A percentile compares a stretch with the other conserved stretches of the same genome.
These are phyloP conservation scores for Urochloa ruziziensis DNA, from an alignment of 176 grass and related monocot genomes.

Conservation along the genomic window DNA sequence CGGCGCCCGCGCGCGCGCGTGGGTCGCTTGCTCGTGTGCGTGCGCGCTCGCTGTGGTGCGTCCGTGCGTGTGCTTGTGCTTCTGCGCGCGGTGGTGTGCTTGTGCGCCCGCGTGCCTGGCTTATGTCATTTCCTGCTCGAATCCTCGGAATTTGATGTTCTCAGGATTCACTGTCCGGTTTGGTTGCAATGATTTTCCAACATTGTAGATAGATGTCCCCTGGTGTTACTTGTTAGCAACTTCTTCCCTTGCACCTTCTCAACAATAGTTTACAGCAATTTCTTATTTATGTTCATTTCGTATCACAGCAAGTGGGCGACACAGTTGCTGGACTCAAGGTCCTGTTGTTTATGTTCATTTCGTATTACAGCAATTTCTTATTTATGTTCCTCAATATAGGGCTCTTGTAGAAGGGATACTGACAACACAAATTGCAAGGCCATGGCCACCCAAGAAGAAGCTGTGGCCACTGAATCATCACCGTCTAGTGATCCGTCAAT, in stretches of 20 bases:
- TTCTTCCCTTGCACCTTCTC: neutral
- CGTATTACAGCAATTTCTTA: neutral
- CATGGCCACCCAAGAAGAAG: slow-evolving; percentile 26
- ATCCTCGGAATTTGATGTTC: neutral
- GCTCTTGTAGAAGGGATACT: neutral
- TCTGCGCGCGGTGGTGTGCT: neutral
- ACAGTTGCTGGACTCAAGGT: neutral
- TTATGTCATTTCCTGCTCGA: neutral
- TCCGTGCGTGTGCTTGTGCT: neutral
- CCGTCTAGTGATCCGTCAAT: neutral
- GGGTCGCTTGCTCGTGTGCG: neutral
- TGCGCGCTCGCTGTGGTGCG: neutral
- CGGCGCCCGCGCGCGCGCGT: neutral
- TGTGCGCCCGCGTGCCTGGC: neutral
- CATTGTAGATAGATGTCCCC: neutral
- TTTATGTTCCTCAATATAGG: neutral
- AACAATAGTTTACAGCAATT: neutral
- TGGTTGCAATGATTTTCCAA: neutral
- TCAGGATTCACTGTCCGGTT: neutral
- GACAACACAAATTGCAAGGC: neutral
- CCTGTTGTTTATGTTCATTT: neutral
- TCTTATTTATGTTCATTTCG: neutral
- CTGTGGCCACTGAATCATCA: neutral
- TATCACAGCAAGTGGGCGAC: neutral
- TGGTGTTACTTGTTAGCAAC: neutral